A percentile compares a stretch with the other conserved stretches of the same genome.
These are phyloP conservation scores for Aegilops tauschii DNA, from an alignment of 176 grass and related monocot genomes.

Conservation along the genomic window DNA sequence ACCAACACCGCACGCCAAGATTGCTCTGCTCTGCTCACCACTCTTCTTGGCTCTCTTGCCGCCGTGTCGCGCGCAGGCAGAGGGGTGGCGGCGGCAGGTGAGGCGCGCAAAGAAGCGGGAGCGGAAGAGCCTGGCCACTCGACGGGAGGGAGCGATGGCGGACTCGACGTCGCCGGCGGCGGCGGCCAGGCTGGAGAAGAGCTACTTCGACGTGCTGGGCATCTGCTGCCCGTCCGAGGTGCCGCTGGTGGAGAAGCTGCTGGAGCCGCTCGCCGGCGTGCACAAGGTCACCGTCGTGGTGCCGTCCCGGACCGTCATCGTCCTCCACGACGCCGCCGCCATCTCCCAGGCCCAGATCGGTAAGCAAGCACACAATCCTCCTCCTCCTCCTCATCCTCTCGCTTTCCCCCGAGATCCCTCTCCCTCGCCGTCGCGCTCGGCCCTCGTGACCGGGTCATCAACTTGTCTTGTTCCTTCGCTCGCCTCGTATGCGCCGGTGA, in stretches of 20 bases:
- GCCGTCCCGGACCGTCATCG: constrained; percentile 87
- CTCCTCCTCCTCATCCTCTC: neutral
- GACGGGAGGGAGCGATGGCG: constrained; percentile 15
- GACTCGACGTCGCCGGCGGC: neutral
- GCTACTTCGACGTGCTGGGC: constrained; percentile 97
- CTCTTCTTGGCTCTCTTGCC: neutral
- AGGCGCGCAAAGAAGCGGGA: neutral
- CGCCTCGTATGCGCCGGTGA: no score
- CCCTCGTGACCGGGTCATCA: neutral
- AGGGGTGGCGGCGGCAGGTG: neutral
- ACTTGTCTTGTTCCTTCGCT: no score
- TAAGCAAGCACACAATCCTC: neutral
- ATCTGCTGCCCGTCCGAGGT: constrained; percentile 94
- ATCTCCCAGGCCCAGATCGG: constrained; percentile 67
- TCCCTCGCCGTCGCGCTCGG: neutral
- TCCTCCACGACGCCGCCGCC: constrained; percentile 60
- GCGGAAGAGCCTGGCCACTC: no score
- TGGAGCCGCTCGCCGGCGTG: constrained; percentile 60
- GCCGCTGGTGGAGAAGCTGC: constrained; percentile 73
- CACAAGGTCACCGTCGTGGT: constrained; percentile 74
- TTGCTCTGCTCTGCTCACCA: neutral
- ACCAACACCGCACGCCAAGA: no score
- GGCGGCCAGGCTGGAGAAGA: constrained; percentile 50
- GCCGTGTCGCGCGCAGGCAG: neutral
- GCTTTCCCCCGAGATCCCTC: neutral